Conservation (phyloP, 208 protist species). For the Angomonas ambiguus region DNA sequence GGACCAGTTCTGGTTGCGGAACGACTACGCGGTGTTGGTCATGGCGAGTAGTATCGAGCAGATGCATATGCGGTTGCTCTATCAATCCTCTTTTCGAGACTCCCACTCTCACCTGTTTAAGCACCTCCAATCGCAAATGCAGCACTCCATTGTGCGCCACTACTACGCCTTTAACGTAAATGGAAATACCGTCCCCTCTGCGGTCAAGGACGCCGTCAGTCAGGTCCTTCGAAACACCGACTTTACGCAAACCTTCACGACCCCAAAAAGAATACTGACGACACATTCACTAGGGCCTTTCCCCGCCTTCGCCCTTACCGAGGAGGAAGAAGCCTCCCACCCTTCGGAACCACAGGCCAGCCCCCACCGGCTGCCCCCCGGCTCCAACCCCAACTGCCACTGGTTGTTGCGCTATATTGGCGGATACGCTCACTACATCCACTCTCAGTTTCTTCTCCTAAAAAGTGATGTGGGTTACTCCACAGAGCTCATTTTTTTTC, state of each 20-base stretch:
- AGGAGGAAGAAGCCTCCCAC: neutral
- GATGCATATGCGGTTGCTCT: constrained; percentile 30
- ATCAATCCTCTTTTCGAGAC: constrained; percentile 25
- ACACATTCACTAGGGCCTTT: neutral
- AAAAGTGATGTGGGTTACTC: neutral
- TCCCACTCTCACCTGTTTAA: neutral
- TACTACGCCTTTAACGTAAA: neutral
- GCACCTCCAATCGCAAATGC: neutral
- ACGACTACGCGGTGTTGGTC: constrained; percentile 19
- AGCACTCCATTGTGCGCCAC: neutral
- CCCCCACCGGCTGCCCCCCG: neutral
- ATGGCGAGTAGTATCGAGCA: constrained; percentile 21
- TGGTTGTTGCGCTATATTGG: constrained; percentile 6
- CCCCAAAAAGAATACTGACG: neutral
- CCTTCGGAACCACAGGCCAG: neutral
- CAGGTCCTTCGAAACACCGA: neutral
- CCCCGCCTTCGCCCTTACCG: neutral
- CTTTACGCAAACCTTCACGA: neutral
- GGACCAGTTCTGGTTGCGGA: constrained; percentile 13
- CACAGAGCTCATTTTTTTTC: neutral
- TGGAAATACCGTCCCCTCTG: neutral
- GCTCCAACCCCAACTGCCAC: constrained; percentile 1
- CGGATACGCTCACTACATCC: constrained; percentile 21
- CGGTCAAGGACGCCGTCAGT: constrained; percentile 13
- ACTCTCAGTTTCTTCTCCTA: constrained; percentile 10